Percentiles rank a stretch among this genome's conserved stretches.
Evolutionary conservation across 129 eudicot genomes (phyloP).

Genomic region (Lactuca saligna): DNA sequence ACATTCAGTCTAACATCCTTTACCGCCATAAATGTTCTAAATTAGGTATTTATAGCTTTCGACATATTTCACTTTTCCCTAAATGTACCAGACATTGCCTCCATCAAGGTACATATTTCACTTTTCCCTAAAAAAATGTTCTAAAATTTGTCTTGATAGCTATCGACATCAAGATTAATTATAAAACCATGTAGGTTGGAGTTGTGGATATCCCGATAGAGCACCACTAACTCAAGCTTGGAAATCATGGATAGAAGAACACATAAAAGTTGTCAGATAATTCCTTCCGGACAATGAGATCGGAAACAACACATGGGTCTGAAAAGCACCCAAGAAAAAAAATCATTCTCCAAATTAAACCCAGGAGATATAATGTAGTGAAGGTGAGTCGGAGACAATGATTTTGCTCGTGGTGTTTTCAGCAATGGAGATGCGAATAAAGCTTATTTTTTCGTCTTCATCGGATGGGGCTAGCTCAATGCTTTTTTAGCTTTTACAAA

Average conservation of each 20-base stretch:
- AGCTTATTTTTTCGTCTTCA: too few species aligned
- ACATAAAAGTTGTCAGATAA: slow-evolving; percentile 69
- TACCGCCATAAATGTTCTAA: slow-evolving; percentile 53
- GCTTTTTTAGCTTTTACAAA: too few species aligned
- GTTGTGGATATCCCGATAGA: slow-evolving; percentile 78
- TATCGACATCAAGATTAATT: not conserved
- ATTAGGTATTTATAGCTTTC: too few species aligned
- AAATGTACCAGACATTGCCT: slow-evolving; percentile 75
- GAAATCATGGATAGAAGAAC: slow-evolving; percentile 99
- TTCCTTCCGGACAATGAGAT: slow-evolving; percentile 86
- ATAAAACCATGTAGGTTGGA: slow-evolving; percentile 48
- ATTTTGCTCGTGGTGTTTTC: too few species aligned
- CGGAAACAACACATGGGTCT: slow-evolving; percentile 88
- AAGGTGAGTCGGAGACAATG: too few species aligned
- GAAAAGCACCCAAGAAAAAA: slow-evolving; percentile 79
- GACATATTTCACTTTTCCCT: too few species aligned
- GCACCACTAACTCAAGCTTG: slow-evolving; percentile 80
- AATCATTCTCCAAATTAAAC: slow-evolving; percentile 68
- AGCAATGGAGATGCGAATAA: too few species aligned
- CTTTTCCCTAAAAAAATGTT: not conserved
- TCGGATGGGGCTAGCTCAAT: too few species aligned
- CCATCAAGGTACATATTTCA: slow-evolving; percentile 66
- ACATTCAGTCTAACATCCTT: slow-evolving; percentile 62
- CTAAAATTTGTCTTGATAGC: not conserved
- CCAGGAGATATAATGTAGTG: slow-evolving; percentile 51